Base-by-base conservation (phyloP, 1,139 yeast species). In the Yarrowia galli region DNA sequence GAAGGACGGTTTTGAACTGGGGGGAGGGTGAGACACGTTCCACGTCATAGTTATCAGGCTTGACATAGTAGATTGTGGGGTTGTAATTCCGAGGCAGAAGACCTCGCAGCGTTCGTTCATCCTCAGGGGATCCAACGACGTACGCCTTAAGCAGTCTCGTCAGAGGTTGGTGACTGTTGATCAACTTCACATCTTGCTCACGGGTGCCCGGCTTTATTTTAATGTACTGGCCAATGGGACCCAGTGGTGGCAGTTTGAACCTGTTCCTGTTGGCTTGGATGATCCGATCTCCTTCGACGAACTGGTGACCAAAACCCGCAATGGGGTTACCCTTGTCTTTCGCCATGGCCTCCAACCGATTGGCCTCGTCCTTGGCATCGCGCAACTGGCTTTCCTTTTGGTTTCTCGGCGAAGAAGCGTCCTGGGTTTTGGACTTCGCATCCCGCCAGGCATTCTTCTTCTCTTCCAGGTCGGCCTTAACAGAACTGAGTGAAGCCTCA, bases 181-280 rank as follows among this genome's bases (percentile, higher is more conserved):
- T 76, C 4, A 90, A 76, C 22, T 83, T 83, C 9, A 84, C 79
- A 93, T 93, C 93, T 51, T 82, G 77, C n/a, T 81, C 79, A 71
- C 79, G 85, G 16, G 64, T 42, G 2, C 40, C 46, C 3, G 40
- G 51, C 22, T 86, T 89, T 18, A 95, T 80, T 12, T 84, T 81
- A 2, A 92, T 81, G 69, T 80, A 80, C 10, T 82, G 73, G 0
- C 98, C 98, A 0, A 93, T 70, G 0, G 99, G 99, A 0, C 99
- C 99, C n/a, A 90, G 76, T 0, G 97, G 97, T 25, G 73, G 74
- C 51, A 12, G 23, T 13, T 40, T 32, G 36, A 56, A 64, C 32
- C 8, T 42, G 54, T 3, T 7, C 22, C 10, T 45, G 35, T 25
- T 53, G n/a, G 9, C 28, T 28, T 25, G 46, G n/a, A 22, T 67